These are phyloP conservation scores for Exobasidium rhododendri DNA, from an alignment of 1,284 basidiomycete species.

Conservation along the genomic window DNA sequence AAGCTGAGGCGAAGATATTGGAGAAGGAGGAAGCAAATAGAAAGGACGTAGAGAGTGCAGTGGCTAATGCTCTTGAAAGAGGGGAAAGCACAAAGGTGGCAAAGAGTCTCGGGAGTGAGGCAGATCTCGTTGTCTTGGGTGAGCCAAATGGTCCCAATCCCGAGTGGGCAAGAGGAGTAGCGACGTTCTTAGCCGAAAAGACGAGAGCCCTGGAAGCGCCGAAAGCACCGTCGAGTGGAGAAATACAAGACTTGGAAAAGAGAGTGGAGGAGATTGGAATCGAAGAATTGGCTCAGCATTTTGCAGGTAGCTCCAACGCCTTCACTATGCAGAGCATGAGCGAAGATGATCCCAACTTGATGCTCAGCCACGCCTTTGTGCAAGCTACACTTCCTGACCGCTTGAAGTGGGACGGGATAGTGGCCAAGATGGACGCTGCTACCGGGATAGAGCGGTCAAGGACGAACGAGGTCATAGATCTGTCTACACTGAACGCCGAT, in stretches of 20 bases:
- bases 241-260: background rate
- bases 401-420: constrained; percentile 43
- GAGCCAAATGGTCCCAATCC: constrained; percentile 45
- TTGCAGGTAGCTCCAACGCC: background rate
- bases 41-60: constrained; percentile 43
- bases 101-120: constrained; percentile 46
- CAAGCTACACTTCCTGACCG: constrained; percentile 41
- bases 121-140: constrained; percentile 51
- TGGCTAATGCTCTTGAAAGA: constrained; percentile 44
- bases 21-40: constrained; percentile 32
- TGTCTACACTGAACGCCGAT: constrained; percentile 27
- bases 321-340: constrained; percentile 11
- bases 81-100: constrained; percentile 47
- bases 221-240: constrained; percentile 18
- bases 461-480: constrained; percentile 17
- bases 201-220: constrained; percentile 47
- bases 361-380: constrained; percentile 49
- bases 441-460: constrained; percentile 14
- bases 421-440: constrained; percentile 35
- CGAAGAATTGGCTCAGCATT: constrained; percentile 8
- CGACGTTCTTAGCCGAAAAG: constrained; percentile 45
- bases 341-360: constrained; percentile 41
- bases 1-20: constrained; percentile 28
- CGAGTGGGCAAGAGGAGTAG: constrained; percentile 48
- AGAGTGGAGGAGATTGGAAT: constrained; percentile 1